Base-by-base conservation (phyloP, 2,329 filamentous ascomycete genomes). In the Fusarium verrucosum region DNA sequence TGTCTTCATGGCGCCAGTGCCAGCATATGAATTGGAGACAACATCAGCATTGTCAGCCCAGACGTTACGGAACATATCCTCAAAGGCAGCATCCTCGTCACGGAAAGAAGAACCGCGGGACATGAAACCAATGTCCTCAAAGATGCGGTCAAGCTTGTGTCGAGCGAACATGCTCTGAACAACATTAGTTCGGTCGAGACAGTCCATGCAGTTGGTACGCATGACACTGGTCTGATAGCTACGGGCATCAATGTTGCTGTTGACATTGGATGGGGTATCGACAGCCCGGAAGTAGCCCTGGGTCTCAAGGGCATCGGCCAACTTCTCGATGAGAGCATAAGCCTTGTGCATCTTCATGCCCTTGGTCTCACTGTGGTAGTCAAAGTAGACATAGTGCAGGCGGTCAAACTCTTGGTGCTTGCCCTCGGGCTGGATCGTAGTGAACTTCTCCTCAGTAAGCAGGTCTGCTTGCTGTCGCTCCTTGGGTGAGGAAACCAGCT, bases 31-130 rank as follows among this genome's bases (percentile, higher is more conserved):
- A 69, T 87, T 90, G 17, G 94, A 96, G 30, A 99, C 94, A 22
- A 96, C 90, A 76, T 99, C 95, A 53, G 96, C 95, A 73, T 99
- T 99, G 79, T 99, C 95, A 26, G 95, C 95, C 95, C 95, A 99
- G 16, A 98, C 84, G 77, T 98, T 98, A 68, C 95, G 92, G 86
- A 98, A 99, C 57, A 98, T 81, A 70, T 90, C 83, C 77, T 97
- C 94, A 75, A 99, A 99, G 1, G 84, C 86, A 13, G 85, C 81
- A 72, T 97, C 92, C 70, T 93, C 91, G 56, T 84, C 81, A 37
- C 89, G 88, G 69, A 95, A 94, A 20, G 85, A 88, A 72, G 94
- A 87, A 52, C 93, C 93, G 23, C 87, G 85, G 49, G 86, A 79
- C 70, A 98, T 85, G 47, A 97, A 81, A 32, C 94, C 94, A 5